Conservation (phyloP, 1,284 basidiomycete genomes). For the Cryptococcus sp. region DNA sequence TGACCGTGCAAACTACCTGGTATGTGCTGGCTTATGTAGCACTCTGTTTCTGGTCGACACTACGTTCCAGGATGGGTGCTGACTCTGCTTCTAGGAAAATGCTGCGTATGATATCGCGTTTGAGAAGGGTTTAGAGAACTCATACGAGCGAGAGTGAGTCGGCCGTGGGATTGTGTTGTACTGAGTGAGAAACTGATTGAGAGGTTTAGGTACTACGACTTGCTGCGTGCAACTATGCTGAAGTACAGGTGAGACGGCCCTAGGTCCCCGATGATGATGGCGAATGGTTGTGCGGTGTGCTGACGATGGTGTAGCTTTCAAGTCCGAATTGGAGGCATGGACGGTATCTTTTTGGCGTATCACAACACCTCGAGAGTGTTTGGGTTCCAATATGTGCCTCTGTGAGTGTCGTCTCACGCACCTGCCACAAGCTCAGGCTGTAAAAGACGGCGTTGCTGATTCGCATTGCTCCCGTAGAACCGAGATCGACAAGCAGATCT, state of each 20-base stretch:
- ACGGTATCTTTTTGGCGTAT: slow-evolving; percentile 91
- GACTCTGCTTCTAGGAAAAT: slow-evolving; percentile 47
- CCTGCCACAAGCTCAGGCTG: background rate
- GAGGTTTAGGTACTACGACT: slow-evolving; percentile 65
- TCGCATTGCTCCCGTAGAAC: slow-evolving; percentile 35
- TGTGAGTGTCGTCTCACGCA: slow-evolving; percentile 53
- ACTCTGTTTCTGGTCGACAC: no score
- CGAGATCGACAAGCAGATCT: slow-evolving; percentile 83
- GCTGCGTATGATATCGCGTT: slow-evolving; percentile 70
- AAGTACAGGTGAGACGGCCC: slow-evolving; percentile 72
- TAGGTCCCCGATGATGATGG: no score
- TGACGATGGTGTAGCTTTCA: slow-evolving; percentile 64
- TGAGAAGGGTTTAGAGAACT: slow-evolving; percentile 62
- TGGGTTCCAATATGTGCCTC: slow-evolving; percentile 89
- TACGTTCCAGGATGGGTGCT: background rate
- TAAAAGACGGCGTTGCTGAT: background rate
- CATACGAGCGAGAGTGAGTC: slow-evolving; percentile 71
- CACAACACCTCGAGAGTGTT: slow-evolving; percentile 87
- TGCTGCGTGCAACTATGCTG: slow-evolving; percentile 87
- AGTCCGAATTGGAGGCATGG: slow-evolving; percentile 94
- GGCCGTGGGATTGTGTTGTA: background rate
- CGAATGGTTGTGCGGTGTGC: no score
- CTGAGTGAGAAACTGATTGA: background rate
- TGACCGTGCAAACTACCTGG: slow-evolving; percentile 80
- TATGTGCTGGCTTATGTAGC: slow-evolving; percentile 38